A percentile compares a stretch with the other conserved stretches of the same genome.
These are phyloP conservation scores for Cylindrotheca fusiformis DNA, from an alignment of 108 stramenopile species.

Conservation along the genomic window DNA sequence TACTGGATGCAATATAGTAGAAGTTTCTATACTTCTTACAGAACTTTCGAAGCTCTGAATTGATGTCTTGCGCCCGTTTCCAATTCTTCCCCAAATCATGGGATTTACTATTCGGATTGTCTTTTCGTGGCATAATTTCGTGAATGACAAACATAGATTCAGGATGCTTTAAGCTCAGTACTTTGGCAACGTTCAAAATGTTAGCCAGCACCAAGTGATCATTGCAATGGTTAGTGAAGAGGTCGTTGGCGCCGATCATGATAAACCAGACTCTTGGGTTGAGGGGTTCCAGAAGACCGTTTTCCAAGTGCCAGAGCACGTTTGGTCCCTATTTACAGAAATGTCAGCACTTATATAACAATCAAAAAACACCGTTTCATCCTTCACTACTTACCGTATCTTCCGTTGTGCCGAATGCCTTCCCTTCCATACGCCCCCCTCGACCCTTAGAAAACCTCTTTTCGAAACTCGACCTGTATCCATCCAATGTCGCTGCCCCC, in stretches of 20 bases:
- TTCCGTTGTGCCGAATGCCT: conserved; percentile 25
- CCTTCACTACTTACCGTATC: conserved; percentile 28
- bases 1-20: conserved; percentile 20
- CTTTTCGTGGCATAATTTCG: conserved; percentile 31
- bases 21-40: conserved; percentile 14
- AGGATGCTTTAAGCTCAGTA: conserved; percentile 19
- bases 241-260: conserved; percentile 26
- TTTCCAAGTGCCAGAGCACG: conserved; percentile 32
- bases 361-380: not conserved
- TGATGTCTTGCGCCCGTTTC: conserved; percentile 33
- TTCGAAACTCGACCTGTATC: conserved; percentile 23
- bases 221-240: conserved; percentile 23
- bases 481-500: conserved; percentile 10
- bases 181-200: conserved; percentile 29
- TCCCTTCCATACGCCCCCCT: conserved; percentile 24
- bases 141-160: conserved; percentile 28
- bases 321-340: conserved; percentile 26
- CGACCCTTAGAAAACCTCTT: conserved; percentile 14
- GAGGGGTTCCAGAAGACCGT: conserved; percentile 21
- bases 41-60: conserved; percentile 24
- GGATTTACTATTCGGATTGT: conserved; percentile 22
- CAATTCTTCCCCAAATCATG: conserved; percentile 19
- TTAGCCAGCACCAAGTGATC: conserved; percentile 28
- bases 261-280: conserved; percentile 40
- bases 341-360: not conserved